A percentile compares a stretch with the other conserved stretches of the same genome.
Conservation (phyloP, 225 moss, liverwort and hornwort genomes). For the Antitrichia curtipendula region DNA sequence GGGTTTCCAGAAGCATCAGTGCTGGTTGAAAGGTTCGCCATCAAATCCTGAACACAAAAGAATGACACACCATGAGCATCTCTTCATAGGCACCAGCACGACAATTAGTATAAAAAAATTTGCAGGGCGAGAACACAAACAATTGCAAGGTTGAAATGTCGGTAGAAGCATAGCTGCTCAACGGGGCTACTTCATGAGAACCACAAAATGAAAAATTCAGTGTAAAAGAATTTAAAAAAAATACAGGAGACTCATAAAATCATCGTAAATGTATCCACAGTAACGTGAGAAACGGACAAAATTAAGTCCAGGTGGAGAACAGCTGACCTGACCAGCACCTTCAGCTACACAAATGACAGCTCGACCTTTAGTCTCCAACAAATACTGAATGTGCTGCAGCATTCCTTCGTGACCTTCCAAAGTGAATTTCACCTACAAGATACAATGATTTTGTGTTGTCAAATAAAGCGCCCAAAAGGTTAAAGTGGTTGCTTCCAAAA, state of each 20-base stretch:
- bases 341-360: conserved; percentile 90
- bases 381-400: conserved; percentile 56
- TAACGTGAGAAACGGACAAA: background rate
- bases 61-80: background rate
- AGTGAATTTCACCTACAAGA: conserved; percentile 52
- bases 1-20: conserved; percentile 88
- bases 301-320: background rate
- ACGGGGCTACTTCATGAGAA: background rate
- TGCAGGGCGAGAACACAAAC: background rate
- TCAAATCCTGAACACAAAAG: conserved; percentile 42
- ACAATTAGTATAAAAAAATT: background rate
- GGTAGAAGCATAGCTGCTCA: background rate
- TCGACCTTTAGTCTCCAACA: conserved; percentile 64
- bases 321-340: conserved; percentile 83
- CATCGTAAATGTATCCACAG: background rate
- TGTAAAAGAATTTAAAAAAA: too few species aligned
- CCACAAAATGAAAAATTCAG: background rate
- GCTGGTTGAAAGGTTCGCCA: conserved; percentile 17
- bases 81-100: background rate
- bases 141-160: background rate
- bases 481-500: background rate
- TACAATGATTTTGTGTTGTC: background rate
- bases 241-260: background rate
- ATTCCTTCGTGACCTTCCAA: conserved; percentile 66
- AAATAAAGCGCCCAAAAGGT: background rate